These are phyloP conservation scores for Microstroma glucosiphilum DNA, from an alignment of 1,284 basidiomycete species.

Conservation along the genomic window DNA sequence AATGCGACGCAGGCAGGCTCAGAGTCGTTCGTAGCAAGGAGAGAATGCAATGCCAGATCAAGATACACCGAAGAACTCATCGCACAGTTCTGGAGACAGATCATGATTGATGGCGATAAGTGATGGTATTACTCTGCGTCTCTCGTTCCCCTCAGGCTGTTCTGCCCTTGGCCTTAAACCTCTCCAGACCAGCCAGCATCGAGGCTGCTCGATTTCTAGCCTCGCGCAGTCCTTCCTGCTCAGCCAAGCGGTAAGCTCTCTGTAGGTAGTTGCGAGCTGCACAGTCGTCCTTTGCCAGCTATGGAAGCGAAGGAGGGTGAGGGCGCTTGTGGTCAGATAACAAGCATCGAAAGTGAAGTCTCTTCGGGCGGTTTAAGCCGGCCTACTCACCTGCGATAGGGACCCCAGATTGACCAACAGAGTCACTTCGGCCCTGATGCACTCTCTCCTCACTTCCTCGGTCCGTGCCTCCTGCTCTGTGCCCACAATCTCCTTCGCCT, in stretches of 20 bases:
- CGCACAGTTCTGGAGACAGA: no score
- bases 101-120: no score
- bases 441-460: constrained; percentile 32
- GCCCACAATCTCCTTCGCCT: constrained; percentile 17
- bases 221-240: constrained; percentile 15
- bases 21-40: no score
- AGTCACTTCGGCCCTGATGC: constrained; percentile 40
- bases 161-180: background rate
- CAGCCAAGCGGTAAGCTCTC: constrained; percentile 21
- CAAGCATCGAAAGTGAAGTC: no score
- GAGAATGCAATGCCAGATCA: no score
- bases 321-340: no score
- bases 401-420: constrained; percentile 46
- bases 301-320: no score
- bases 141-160: no score
- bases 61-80: no score
- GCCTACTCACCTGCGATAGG: constrained; percentile 21
- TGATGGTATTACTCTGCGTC: no score
- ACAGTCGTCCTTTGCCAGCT: constrained; percentile 29
- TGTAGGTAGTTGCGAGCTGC: constrained; percentile 30
- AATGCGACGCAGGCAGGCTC: background rate
- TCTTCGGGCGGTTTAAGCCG: no score
- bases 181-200: background rate
- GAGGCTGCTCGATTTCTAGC: background rate
- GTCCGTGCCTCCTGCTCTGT: constrained; percentile 22